A percentile compares a stretch with the other conserved stretches of the same genome.
phyloP scores from a whole-genome alignment of 2,329 filamentous ascomycete species.

The Aureobasidium namibiae region DNA sequence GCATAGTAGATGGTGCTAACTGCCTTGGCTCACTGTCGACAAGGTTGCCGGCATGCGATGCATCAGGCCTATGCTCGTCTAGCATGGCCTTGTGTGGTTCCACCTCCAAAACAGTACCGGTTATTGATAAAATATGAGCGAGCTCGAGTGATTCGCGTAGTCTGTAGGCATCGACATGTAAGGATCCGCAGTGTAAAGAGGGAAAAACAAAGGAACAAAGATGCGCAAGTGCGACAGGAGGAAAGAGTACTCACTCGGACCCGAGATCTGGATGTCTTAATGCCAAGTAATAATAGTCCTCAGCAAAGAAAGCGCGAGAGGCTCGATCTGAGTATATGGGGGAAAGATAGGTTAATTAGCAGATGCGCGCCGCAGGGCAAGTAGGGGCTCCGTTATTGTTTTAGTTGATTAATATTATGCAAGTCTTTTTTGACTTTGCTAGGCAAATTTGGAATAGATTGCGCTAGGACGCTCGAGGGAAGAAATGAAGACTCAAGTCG shows the following conservation, averaged over 20 bases:
- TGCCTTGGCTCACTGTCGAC: constrained; percentile 7
- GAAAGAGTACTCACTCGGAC: constrained; percentile 27
- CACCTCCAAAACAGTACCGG: constrained; percentile 14
- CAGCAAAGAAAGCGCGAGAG: constrained; percentile 25
- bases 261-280: constrained; percentile 21
- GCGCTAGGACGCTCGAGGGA: constrained; percentile 10
- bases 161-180: constrained; percentile 19
- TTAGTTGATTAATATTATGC: constrained; percentile 13
- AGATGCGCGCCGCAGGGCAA: constrained; percentile 9
- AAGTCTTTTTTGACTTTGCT: constrained; percentile 13
- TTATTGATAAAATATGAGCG: constrained; percentile 16
- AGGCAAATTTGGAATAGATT: constrained; percentile 16
- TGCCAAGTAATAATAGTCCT: constrained; percentile 27
- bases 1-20: constrained; percentile 3
- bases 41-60: constrained; percentile 5
- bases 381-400: constrained; percentile 11
- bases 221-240: constrained; percentile 1
- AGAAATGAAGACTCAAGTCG: constrained; percentile 12
- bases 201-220: constrained; percentile 14
- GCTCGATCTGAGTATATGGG: constrained; percentile 26
- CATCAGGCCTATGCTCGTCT: constrained; percentile 12
- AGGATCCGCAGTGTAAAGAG: constrained; percentile 11
- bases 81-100: constrained; percentile 6
- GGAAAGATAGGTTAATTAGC: constrained; percentile 13
- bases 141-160: constrained; percentile 32